Evolutionary conservation across 1,284 basidiomycete genomes (phyloP).

Genomic region (Irpex rosettiformis): DNA sequence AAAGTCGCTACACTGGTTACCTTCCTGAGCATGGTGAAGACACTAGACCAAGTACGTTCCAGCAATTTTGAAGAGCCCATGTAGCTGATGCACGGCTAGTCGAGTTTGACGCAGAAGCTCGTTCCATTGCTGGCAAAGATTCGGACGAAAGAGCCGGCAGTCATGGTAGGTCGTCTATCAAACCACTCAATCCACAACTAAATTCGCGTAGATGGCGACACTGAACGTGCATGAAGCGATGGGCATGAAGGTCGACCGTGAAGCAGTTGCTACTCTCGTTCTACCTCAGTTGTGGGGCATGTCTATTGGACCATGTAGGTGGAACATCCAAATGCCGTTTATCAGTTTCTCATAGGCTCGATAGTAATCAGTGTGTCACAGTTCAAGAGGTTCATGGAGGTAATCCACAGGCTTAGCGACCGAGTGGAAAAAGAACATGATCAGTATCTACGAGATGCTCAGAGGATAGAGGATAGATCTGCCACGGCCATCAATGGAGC

Average conservation of each 20-base stretch:
- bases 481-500: constrained; percentile 30
- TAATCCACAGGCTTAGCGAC: constrained; percentile 70
- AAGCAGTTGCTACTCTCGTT: constrained; percentile 91
- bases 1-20: constrained; percentile 89
- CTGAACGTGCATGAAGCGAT: constrained; percentile 94
- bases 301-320: constrained; percentile 91
- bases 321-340: neutral
- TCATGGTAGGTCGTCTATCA: constrained; percentile 59
- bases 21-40: constrained; percentile 91
- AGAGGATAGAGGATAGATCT: constrained; percentile 78
- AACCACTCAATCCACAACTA: neutral
- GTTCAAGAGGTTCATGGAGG: constrained; percentile 87
- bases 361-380: constrained; percentile 86
- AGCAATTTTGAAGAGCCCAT: constrained; percentile 15
- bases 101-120: constrained; percentile 90
- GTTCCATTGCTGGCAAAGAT: constrained; percentile 94
- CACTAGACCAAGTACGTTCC: constrained; percentile 79
- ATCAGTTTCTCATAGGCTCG: neutral
- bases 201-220: constrained; percentile 72
- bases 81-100: constrained; percentile 29
- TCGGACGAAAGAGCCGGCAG: constrained; percentile 90
- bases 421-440: constrained; percentile 86
- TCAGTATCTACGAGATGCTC: constrained; percentile 80
- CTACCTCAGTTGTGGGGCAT: constrained; percentile 94
- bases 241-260: constrained; percentile 92